phyloP scores from a whole-genome alignment of 495 filamentous ascomycete species.

The Chaetomium cochliodes region DNA sequence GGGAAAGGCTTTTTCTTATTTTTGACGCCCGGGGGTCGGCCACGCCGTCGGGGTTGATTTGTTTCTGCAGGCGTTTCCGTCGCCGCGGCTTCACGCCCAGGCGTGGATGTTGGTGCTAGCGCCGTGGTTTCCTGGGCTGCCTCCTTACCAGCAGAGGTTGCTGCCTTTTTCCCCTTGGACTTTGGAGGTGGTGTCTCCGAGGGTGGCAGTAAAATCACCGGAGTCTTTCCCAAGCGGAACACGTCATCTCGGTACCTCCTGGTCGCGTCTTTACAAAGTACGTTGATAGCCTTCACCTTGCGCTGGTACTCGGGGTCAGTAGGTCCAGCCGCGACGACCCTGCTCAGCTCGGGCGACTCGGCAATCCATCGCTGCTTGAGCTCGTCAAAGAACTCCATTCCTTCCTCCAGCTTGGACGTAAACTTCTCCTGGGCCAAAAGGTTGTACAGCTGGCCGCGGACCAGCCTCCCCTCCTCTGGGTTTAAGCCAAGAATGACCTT shows the following conservation, averaged over 20 bases:
- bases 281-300: constrained; percentile 65
- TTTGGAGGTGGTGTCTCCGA: constrained; percentile 13
- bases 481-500: constrained; percentile 72
- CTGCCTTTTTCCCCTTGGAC: constrained; percentile 12
- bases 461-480: constrained; percentile 64
- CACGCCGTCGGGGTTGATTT: neutral
- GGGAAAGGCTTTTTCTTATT: constrained; percentile 13
- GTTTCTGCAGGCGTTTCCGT: constrained; percentile 5
- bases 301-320: constrained; percentile 54
- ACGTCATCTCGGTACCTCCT: constrained; percentile 67
- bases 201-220: neutral
- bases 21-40: constrained; percentile 4
- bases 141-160: neutral
- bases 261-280: constrained; percentile 70
- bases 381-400: constrained; percentile 67
- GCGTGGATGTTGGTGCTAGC: neutral
- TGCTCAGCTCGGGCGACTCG: constrained; percentile 55
- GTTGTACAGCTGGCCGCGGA: constrained; percentile 65
- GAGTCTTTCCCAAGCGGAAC: constrained; percentile 49
- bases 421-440: constrained; percentile 67
- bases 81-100: neutral
- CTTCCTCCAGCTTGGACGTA: constrained; percentile 69
- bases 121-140: neutral
- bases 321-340: constrained; percentile 53
- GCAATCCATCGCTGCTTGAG: constrained; percentile 68